Base-by-base conservation (phyloP, 257 asterid species). In the Petrea volubilis region DNA sequence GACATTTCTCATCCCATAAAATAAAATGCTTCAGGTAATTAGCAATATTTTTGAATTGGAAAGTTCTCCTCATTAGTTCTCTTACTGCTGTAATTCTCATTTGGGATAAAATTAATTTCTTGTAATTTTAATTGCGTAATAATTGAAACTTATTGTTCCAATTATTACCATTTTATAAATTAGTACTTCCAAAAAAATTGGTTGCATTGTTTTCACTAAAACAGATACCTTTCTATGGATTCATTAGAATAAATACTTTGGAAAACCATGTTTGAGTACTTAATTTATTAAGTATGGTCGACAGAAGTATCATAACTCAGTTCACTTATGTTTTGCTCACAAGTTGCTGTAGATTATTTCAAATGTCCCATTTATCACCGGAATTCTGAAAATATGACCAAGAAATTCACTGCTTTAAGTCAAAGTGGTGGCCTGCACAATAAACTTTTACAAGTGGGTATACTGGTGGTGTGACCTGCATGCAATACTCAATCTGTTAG, bases 191-290 rank as follows among this genome's bases (percentile, higher is more conserved):
- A 47, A 29, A 18, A 25, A 17, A 29, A 34, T 17, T 47, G 33
- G 56, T 62, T 25, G 23, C 17, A 17, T 24, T 25, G 1, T 6
- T 18, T 51, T 38, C 25, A 31, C 21, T 27, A 51, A 57, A 23
- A n/a, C 20, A 21, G 38, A n/a, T 52, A 61, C 58, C 67, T 25
- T 56, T 28, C 21, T 31, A 47, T 61, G 36, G 15, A 12, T 55
- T 18, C 59, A 47, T 10, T n/a, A 52, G 67, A 62, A 55, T 21
- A 29, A 20, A 72, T 58, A 59, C 31, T 60, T 12, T 33, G 50
- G 53, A 31, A 29, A 62, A 28, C 49, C 28, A 50, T n/a, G 46
- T 60, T 60, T 62, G 66, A 43, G 60, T 60, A 58, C 17, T 47
- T 43, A n/a, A 31, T 29, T 41, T 8, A 3, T 24, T 13, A 62